Evolutionary conservation across 768 basidiomycete species (phyloP).

Genomic region (Termitomyces heimii): DNA sequence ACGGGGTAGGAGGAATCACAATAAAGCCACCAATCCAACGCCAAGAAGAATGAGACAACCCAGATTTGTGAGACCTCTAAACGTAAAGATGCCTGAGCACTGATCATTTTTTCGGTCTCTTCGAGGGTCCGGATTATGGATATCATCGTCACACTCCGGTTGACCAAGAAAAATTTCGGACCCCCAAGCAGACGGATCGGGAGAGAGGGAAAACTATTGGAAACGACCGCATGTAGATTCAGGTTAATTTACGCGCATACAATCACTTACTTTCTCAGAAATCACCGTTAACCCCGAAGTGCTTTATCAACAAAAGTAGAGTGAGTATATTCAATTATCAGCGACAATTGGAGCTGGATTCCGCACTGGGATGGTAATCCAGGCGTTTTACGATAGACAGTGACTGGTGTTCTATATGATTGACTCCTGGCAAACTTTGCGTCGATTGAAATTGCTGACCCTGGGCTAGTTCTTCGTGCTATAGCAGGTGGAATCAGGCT

Average conservation of each 20-base stretch:
- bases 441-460: conserved; percentile 24
- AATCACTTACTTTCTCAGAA: conserved; percentile 47
- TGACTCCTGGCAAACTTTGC: conserved; percentile 30
- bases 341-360: not conserved
- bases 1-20: conserved; percentile 30
- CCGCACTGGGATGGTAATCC: conserved; percentile 1
- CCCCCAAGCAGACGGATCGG: conserved; percentile 71
- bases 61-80: conserved; percentile 65
- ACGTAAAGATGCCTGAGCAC: conserved; percentile 60
- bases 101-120: conserved; percentile 52
- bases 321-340: not conserved
- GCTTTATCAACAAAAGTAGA: not conserved
- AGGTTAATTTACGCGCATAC: not conserved
- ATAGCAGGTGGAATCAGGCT: conserved; percentile 39
- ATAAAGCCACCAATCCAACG: conserved; percentile 48
- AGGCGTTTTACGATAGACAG: conserved; percentile 6
- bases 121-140: conserved; percentile 70
- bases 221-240: not conserved
- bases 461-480: conserved; percentile 13
- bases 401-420: not conserved
- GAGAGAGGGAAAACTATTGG: conserved; percentile 62
- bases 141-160: conserved; percentile 59
- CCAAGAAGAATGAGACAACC: conserved; percentile 59
- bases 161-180: conserved; percentile 53
- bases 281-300: conserved; percentile 31